These are phyloP conservation scores for Neonectria neomacrospora DNA, from an alignment of 2,329 filamentous ascomycete genomes.

Conservation along the genomic window DNA sequence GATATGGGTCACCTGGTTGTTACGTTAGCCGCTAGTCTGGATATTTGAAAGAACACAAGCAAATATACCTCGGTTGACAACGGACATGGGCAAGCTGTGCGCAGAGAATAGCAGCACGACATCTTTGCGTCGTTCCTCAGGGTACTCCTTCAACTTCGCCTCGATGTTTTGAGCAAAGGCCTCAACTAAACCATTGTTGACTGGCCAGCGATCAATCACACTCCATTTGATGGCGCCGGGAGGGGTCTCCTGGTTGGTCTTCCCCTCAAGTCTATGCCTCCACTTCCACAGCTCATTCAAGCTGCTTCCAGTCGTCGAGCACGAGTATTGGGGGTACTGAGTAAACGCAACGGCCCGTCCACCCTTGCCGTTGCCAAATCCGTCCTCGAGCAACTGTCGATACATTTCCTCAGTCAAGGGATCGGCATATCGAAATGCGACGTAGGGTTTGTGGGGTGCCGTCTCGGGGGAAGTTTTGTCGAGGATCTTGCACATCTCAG, in stretches of 20 bases:
- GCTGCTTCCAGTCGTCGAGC: slow-evolving; percentile 95
- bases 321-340: slow-evolving; percentile 98
- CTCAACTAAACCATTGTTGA: slow-evolving; percentile 89
- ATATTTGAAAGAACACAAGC: background rate
- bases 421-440: slow-evolving; percentile 94
- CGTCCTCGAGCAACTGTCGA: slow-evolving; percentile 81
- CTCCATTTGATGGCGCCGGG: slow-evolving; percentile 90
- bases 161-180: slow-evolving; percentile 95
- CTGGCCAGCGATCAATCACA: slow-evolving; percentile 97
- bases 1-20: slow-evolving; percentile 85
- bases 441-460: slow-evolving; percentile 96
- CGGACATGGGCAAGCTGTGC: slow-evolving; percentile 95
- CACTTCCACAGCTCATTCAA: slow-evolving; percentile 99
- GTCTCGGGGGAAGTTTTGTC: slow-evolving; percentile 92
- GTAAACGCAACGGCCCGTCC: slow-evolving; percentile 96
- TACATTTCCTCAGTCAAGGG: slow-evolving; percentile 97
- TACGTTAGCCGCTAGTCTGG: slow-evolving; percentile 41
- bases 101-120: slow-evolving; percentile 94
- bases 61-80: slow-evolving; percentile 84
- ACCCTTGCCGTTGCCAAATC: slow-evolving; percentile 89
- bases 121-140: slow-evolving; percentile 79
- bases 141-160: slow-evolving; percentile 84
- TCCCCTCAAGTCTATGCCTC: slow-evolving; percentile 87
- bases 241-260: slow-evolving; percentile 62
- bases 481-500: slow-evolving; percentile 97